These are phyloP conservation scores for Pleomassaria siparia DNA, from an alignment of 2,329 filamentous ascomycete species.

Conservation along the genomic window DNA sequence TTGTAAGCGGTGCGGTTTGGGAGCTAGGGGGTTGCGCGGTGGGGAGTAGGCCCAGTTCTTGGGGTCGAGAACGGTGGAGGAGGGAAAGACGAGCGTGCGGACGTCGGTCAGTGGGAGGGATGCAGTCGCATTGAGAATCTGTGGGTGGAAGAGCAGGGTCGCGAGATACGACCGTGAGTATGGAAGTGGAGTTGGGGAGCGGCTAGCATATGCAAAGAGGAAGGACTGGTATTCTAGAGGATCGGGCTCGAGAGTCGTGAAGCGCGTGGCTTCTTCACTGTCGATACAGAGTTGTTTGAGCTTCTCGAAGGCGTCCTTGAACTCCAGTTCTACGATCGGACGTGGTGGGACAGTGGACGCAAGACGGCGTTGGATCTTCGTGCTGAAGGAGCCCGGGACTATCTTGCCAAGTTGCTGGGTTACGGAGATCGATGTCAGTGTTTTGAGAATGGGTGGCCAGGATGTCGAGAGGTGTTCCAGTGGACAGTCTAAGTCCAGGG, in stretches of 20 bases:
- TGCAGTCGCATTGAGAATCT: slow-evolving; percentile 66
- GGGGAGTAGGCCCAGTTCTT: slow-evolving; percentile 74
- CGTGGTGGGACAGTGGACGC: slow-evolving; percentile 92
- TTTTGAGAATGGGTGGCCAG: slow-evolving; percentile 42
- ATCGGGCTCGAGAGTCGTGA: slow-evolving; percentile 29
- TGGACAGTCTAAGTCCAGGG: slow-evolving; percentile 46
- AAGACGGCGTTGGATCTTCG: slow-evolving; percentile 85
- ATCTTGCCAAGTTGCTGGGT: slow-evolving; percentile 64
- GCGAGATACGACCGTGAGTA: slow-evolving; percentile 82
- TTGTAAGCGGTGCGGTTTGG: slow-evolving; percentile 71
- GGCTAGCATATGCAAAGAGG: slow-evolving; percentile 71
- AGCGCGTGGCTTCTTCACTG: slow-evolving; percentile 58
- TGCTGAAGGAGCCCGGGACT: slow-evolving; percentile 80
- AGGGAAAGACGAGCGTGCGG: slow-evolving; percentile 72
- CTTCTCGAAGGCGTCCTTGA: slow-evolving; percentile 70
- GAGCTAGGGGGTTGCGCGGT: slow-evolving; percentile 45
- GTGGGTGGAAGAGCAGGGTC: slow-evolving; percentile 70
- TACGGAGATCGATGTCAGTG: slow-evolving; percentile 58
- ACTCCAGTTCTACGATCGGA: slow-evolving; percentile 77
- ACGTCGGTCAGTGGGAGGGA: slow-evolving; percentile 81
- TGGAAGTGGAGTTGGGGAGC: slow-evolving; percentile 78
- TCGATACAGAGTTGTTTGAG: slow-evolving; percentile 73
- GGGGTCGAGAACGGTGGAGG: slow-evolving; percentile 69
- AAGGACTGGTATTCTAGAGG: slow-evolving; percentile 59
- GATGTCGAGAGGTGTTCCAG: slow-evolving; percentile 26